Evolutionary conservation across 139 green algal species (phyloP).

Genomic region (Yamagishiella unicocca): DNA sequence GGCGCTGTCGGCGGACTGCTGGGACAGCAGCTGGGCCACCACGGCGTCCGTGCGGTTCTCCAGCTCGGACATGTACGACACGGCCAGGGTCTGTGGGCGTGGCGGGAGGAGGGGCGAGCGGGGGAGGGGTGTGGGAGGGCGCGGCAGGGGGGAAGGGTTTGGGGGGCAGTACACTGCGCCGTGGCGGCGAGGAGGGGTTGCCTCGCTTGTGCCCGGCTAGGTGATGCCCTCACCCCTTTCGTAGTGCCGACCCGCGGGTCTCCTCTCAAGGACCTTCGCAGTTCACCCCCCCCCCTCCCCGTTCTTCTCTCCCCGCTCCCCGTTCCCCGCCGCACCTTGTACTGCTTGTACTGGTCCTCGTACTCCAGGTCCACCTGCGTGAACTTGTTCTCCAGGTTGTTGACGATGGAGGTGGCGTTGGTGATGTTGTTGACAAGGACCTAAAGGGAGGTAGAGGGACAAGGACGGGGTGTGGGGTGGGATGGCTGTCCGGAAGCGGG

Average conservation of each 20-base stretch:
- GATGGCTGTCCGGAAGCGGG: no score
- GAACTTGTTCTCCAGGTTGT: conserved; percentile 33
- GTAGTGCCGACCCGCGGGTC: no score
- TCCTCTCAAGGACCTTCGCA: no score
- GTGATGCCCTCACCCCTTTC: no score
- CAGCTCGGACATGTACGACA: not conserved
- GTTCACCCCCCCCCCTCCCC: no score
- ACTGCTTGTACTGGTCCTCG: conserved; percentile 2
- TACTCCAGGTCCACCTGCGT: not conserved
- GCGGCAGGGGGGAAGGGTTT: not conserved
- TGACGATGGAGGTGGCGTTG: conserved; percentile 5
- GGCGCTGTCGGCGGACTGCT: not conserved
- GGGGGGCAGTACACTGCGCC: no score
- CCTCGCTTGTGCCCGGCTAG: no score
- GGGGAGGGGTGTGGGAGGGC: not conserved
- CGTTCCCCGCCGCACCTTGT: conserved; percentile 5
- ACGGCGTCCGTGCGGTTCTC: not conserved
- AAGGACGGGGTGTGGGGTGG: not conserved
- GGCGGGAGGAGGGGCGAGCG: not conserved
- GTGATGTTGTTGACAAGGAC: not conserved
- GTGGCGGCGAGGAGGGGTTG: no score
- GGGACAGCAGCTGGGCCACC: not conserved
- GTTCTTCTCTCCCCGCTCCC: no score
- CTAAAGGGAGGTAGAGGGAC: not conserved
- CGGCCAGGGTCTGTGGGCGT: not conserved